These are phyloP conservation scores for Suillus americanus DNA, from an alignment of 768 basidiomycete species.

Conservation along the genomic window DNA sequence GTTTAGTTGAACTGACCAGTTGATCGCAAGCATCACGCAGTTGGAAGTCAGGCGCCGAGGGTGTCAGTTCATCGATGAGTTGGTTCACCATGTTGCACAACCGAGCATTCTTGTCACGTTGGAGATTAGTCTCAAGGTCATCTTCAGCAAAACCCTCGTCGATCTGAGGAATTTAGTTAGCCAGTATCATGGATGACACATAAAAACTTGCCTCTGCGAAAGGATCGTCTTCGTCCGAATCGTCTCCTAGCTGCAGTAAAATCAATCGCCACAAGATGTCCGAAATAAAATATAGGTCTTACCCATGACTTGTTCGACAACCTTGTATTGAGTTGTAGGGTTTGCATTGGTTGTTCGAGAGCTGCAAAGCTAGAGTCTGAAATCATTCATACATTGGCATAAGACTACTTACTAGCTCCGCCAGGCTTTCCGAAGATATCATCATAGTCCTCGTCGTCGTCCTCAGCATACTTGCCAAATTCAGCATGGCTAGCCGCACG, in stretches of 20 bases:
- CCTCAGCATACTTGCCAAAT: conserved; percentile 85
- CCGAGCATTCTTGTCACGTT: conserved; percentile 91
- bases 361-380: conserved; percentile 34
- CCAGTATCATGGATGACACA: neutral
- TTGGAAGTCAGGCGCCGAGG: conserved; percentile 78
- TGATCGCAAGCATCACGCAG: conserved; percentile 86
- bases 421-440: conserved; percentile 88
- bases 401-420: conserved; percentile 53
- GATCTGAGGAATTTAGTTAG: conserved; percentile 48
- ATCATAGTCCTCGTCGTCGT: conserved; percentile 90
- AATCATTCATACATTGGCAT: conserved; percentile 1
- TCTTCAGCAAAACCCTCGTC: conserved; percentile 93
- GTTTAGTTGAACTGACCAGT: conserved; percentile 51
- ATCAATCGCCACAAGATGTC: conserved; percentile 2
- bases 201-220: conserved; percentile 75
- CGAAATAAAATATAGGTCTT: conserved; percentile 14
- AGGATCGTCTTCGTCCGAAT: conserved; percentile 91
- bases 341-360: conserved; percentile 62
- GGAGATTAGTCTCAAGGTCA: conserved; percentile 87
- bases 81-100: conserved; percentile 79
- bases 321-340: conserved; percentile 81
- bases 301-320: conserved; percentile 93
- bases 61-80: conserved; percentile 83
- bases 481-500: conserved; percentile 56
- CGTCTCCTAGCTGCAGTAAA: conserved; percentile 62